Evolutionary conservation across 2,329 filamentous ascomycete genomes (phyloP), one percentile per base, ranked within the genome.

Genomic region (Aureobasidium musti): DNA sequence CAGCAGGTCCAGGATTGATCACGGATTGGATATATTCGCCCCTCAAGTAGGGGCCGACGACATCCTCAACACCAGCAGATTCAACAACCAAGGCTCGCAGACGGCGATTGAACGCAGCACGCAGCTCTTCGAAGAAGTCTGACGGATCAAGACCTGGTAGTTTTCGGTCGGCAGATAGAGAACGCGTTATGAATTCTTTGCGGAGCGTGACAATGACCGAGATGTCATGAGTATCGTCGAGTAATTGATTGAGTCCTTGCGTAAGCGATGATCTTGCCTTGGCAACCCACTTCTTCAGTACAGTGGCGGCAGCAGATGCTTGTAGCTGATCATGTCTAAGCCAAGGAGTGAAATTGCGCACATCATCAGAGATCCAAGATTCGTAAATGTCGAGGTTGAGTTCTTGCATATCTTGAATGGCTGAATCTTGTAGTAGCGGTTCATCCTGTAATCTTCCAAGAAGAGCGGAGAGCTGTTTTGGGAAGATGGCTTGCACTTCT

Each of bases 281-380:
- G 52, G 87, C 82, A 8, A 85, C 84, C 93, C 93, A 97, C 0
- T 96, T 80, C 19, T 84, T 68, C 60, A 81, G 72, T 23, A 73
- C 77, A 66, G 80, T 77, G 6, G 76, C 56, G 1, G 75, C 79
- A 21, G 82, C 79, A 2, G 74, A 66, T 35, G 74, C 69, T 28
- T 78, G 73, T 5, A 83, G 72, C 70, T 95, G 90, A 70, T 93
- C 91, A 72, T 96, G 88, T 35, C 91, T 87, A 41, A 96, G 90
- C 79, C 92, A 97, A 0, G 93, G 93, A 0, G 88, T 94, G 74
- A 96, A 97, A 70, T 89, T 90, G 54, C 86, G 86, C 49, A 97
- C 90, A 68, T 96, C 91, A 8, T 92, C 87, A 21, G 90, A 85
- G 69, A 95, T 90, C 90, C 92, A 96, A 23, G 84, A 84, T 69